Evolutionary conservation across 1,284 basidiomycete species (phyloP).

Genomic region (Inonotus obliquus): DNA sequence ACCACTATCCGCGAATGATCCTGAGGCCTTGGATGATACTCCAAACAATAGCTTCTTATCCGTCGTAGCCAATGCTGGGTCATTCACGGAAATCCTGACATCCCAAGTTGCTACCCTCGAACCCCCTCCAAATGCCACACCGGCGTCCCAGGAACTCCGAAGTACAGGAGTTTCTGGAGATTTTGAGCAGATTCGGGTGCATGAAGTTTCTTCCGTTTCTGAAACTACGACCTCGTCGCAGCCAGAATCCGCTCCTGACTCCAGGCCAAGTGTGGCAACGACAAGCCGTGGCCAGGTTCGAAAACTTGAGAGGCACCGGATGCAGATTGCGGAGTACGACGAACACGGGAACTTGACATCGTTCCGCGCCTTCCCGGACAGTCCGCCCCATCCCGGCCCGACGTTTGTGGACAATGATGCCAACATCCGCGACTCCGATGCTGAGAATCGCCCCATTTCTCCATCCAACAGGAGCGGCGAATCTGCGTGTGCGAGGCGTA

Average conservation of each 20-base stretch:
- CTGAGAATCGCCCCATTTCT: constrained; percentile 1
- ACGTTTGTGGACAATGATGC: background rate
- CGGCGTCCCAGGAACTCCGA: background rate
- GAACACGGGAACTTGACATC: background rate
- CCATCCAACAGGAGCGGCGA: background rate
- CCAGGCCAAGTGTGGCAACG: background rate
- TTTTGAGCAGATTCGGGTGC: constrained; percentile 14
- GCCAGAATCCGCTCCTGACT: background rate
- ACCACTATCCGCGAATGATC: background rate
- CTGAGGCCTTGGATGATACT: background rate
- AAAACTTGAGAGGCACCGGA: constrained; percentile 4
- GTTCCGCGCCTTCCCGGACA: constrained; percentile 4
- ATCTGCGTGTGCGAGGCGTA: background rate
- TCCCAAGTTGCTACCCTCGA: background rate
- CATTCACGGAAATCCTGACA: background rate
- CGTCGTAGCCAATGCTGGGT: constrained; percentile 1
- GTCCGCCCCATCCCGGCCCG: background rate
- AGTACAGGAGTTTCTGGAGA: constrained; percentile 1
- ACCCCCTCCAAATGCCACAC: background rate
- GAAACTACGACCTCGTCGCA: background rate
- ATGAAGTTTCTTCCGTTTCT: background rate
- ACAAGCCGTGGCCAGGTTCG: background rate
- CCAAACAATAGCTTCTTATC: background rate
- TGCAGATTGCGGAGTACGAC: constrained; percentile 11
- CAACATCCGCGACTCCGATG: background rate